Base-by-base conservation (phyloP, 805 yeast species). In the Candida berthetii region DNA sequence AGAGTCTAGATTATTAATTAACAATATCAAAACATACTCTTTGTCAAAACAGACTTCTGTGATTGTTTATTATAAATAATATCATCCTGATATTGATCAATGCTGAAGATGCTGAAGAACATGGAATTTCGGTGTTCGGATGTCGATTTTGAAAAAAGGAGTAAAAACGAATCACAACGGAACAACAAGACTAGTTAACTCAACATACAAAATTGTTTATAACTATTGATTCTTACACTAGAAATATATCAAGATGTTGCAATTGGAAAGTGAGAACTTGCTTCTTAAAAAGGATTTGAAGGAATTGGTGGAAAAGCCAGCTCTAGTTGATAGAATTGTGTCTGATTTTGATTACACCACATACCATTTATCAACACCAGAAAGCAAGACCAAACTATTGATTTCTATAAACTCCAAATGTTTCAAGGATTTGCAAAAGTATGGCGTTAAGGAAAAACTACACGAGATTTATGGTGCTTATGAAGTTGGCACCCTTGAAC, bases 271-370 rank as follows among this genome's bases (percentile, higher is more conserved):
- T 49, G 81, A 85, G 58, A 93, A 93, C 58, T 71, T 89, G 41
- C 75, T 95, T 53, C 72, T 93, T 49, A 80, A 87, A 58, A 82
- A 86, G 50, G 80, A 96, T 1, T 72, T 93, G 48, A 74, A 79
- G 28, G 95, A 85, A 58, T 77, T 89, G 39, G 66, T 85, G 40
- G 80, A 69, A 18, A 66, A 62, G 20, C 72, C 76, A 3, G 60
- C 73, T 38, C 65, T 78, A 6, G 69, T 88, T 48, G 97, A 93
- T 64, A 78, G 97, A 61, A 80, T 91, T 47, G 78, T 93, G 48
- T 82, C 95, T 32, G 99, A 93, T 68, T 93, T 93, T 54, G 99
- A 93, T 64, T 88, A 88, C 66, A 95, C 96, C 38, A 85, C 93
- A 25, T 90, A 85, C 65, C 98, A 91, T 62, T 71, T 93, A 46